Evolutionary conservation across 805 yeast species (phyloP).

Genomic region (Candida adriatica): DNA sequence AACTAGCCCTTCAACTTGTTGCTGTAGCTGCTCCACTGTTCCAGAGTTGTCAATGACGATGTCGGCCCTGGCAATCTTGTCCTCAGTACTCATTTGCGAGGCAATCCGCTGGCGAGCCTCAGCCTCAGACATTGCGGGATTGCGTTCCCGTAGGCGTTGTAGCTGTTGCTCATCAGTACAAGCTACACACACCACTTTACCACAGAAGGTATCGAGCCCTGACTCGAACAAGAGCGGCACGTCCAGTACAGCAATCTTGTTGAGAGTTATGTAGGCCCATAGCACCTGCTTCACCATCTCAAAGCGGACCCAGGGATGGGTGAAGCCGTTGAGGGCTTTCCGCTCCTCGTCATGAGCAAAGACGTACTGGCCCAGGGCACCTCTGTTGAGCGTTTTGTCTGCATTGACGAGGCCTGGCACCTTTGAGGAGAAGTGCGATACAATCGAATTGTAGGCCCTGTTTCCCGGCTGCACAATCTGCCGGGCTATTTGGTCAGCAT

Average conservation of each 20-base stretch:
- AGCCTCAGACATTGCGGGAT: constrained; percentile 52
- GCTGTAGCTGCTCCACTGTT: constrained; percentile 35
- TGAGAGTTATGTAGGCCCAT: constrained; percentile 49
- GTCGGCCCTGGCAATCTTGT: constrained; percentile 56
- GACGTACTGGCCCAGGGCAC: constrained; percentile 69
- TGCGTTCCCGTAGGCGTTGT: constrained; percentile 56
- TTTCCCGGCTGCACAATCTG: constrained; percentile 80
- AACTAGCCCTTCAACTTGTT: constrained; percentile 35
- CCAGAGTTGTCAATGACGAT: constrained; percentile 58
- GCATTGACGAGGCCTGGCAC: constrained; percentile 41
- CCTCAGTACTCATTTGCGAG: constrained; percentile 66
- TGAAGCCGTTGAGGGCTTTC: constrained; percentile 57
- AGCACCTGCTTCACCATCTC: constrained; percentile 56
- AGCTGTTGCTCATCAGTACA: constrained; percentile 55
- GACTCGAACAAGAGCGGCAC: constrained; percentile 89
- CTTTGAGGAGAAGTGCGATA: constrained; percentile 47
- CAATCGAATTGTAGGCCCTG: constrained; percentile 60
- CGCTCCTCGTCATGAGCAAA: constrained; percentile 63
- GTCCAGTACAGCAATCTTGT: constrained; percentile 60
- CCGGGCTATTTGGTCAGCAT: constrained; percentile 87
- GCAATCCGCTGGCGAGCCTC: constrained; percentile 70
- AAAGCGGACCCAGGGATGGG: constrained; percentile 76
- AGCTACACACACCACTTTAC: constrained; percentile 58
- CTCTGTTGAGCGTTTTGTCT: constrained; percentile 48
- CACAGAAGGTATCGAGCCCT: constrained; percentile 64